Base-by-base conservation (phyloP, 257 asterid genomes). In the Cordia subcordata region DNA sequence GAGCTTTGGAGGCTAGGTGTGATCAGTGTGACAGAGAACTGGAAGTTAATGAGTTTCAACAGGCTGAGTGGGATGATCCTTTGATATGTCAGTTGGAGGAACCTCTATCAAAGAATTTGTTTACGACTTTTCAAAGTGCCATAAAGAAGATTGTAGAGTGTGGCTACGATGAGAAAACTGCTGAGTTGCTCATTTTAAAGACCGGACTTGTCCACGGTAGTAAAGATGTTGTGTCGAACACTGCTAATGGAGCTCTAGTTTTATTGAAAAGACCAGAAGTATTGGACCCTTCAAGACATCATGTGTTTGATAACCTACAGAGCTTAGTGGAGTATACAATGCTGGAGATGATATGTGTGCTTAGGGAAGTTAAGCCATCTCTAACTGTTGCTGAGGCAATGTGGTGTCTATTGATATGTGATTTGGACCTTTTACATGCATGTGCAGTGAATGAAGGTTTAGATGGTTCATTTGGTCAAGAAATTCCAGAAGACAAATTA, bases 321-420 rank as follows among this genome's bases (percentile, higher is more conserved):
- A 73, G 62, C 68, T 71, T 88, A 42, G 95, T 82, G 8, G 76
- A 78, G 47, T 88, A 79, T 69, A 82, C 86, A 1, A 62, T 92
- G 54, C 62, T 84, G 35, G 99, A 92, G 82, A 92, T 92, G 96
- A 59, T 88, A 58, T 75, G 74, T 38, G 86, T 84, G 32, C 75
- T 92, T 62, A 81, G 84, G 63, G 94, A 84, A 75, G 79, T 86
- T 65, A 75, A 77, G 63, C 90, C 93, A 3, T 57, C 59, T 27
- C 65, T 81, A 64, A 73, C 83, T 11, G 65, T 88, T 60, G 68
- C 71, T 8, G 94, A 92, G 65, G 88, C 90, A 23, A 82, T 84
- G 93, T 88, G 96, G 96, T 64, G 68, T 62, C 78, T 92, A 27
- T 74, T 92, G 44, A 55, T 92, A 64, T 75, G 78, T 23, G 99